Conservation (phyloP, 2,329 filamentous ascomycete species). For the Penicillium hesseltinei region DNA sequence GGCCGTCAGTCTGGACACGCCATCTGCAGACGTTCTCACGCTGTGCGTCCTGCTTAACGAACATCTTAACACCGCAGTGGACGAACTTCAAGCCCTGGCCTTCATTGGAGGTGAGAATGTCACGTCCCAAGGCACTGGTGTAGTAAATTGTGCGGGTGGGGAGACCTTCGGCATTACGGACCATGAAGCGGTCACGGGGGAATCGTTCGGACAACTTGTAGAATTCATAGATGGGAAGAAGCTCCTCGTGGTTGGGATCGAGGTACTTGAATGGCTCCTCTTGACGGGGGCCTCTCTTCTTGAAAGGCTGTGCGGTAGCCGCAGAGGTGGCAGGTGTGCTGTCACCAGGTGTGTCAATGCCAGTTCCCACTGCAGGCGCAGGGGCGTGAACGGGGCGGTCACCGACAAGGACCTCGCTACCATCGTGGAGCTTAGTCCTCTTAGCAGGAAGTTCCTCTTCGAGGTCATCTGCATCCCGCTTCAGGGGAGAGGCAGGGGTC, state of each 20-base stretch:
- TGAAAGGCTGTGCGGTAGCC: slow-evolving; percentile 20
- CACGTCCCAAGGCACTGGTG: slow-evolving; percentile 77
- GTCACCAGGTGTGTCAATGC: slow-evolving; percentile 26
- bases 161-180: slow-evolving; percentile 84
- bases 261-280: slow-evolving; percentile 98
- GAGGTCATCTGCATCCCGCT: slow-evolving; percentile 35
- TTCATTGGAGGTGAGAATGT: slow-evolving; percentile 84
- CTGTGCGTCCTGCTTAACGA: slow-evolving; percentile 94
- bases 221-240: slow-evolving; percentile 75
- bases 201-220: slow-evolving; percentile 83
- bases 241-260: slow-evolving; percentile 68
- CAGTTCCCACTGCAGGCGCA: slow-evolving; percentile 25
- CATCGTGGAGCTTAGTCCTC: slow-evolving; percentile 45
- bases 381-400: slow-evolving; percentile 39
- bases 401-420: slow-evolving; percentile 38
- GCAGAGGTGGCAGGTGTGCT: slow-evolving; percentile 21
- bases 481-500: slow-evolving; percentile 25
- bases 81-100: slow-evolving; percentile 91
- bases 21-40: slow-evolving; percentile 83
- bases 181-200: slow-evolving; percentile 89
- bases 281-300: slow-evolving; percentile 43
- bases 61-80: slow-evolving; percentile 97
- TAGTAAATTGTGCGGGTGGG: slow-evolving; percentile 97
- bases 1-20: slow-evolving; percentile 93
- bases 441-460: slow-evolving; percentile 43